phyloP scores from a whole-genome alignment of 176 grass and related monocot genomes.

The Zea luxurians region DNA sequence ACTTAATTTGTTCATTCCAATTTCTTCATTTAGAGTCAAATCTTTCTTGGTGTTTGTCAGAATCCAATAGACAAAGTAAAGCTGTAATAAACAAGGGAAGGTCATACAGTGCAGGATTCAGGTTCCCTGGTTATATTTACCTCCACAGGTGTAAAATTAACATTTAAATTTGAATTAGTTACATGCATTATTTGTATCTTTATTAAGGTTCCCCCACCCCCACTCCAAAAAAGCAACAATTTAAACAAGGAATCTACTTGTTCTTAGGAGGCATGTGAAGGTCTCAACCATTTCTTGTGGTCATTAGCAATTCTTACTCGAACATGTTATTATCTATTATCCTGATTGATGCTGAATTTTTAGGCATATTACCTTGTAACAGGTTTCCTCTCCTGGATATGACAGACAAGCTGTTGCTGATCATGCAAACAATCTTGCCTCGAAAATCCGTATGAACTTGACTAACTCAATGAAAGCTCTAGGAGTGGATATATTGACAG shows the following conservation, averaged over 20 bases:
- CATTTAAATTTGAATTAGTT: background rate
- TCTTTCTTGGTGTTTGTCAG: slow-evolving; percentile 2
- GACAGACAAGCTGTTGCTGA: slow-evolving; percentile 84
- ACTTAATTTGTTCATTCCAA: background rate
- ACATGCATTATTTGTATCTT: background rate
- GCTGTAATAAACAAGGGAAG: background rate
- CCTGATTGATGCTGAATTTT: slow-evolving; percentile 13
- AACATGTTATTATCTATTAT: slow-evolving; percentile 8
- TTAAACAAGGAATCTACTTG: background rate
- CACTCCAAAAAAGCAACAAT: slow-evolving; percentile 7
- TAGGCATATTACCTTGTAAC: background rate
- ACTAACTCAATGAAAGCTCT: slow-evolving; percentile 94
- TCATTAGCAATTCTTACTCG: background rate
- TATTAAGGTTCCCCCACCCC: background rate
- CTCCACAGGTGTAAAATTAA: background rate
- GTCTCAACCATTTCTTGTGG: background rate
- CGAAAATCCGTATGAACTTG: slow-evolving; percentile 86
- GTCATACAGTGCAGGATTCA: slow-evolving; percentile 6
- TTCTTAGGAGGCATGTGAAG: background rate
- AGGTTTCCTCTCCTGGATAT: slow-evolving; percentile 88
- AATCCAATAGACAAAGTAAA: slow-evolving; percentile 13
- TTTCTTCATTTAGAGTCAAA: background rate
- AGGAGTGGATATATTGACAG: slow-evolving; percentile 85
- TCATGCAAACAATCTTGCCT: slow-evolving; percentile 92
- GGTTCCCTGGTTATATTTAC: background rate